Percentiles rank a stretch among this genome's conserved stretches.
These are phyloP conservation scores for Tulasnella sp. DNA, from an alignment of 768 basidiomycete species.

Conservation along the genomic window DNA sequence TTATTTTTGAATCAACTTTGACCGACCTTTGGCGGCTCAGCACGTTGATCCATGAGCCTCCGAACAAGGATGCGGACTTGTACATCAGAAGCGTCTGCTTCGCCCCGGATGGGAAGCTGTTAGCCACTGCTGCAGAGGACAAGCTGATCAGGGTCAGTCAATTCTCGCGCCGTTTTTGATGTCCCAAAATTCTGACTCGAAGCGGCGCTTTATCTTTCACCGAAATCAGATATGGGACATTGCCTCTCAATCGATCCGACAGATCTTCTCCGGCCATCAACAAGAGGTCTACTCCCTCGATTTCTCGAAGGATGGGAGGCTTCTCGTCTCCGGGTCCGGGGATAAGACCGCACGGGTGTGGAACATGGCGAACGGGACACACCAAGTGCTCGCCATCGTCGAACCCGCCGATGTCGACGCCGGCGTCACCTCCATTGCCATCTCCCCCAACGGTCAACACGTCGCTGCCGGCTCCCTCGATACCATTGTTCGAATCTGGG, in stretches of 20 bases:
- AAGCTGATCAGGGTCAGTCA: constrained; percentile 69
- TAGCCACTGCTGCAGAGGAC: constrained; percentile 84
- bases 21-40: constrained; percentile 12
- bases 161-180: constrained; percentile 3
- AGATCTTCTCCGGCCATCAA: constrained; percentile 75
- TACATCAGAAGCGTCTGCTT: constrained; percentile 85
- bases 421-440: constrained; percentile 60
- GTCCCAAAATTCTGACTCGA: not conserved
- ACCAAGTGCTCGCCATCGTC: constrained; percentile 36
- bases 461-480: constrained; percentile 47
- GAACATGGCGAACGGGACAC: constrained; percentile 41
- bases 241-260: constrained; percentile 60
- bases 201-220: not conserved
- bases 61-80: constrained; percentile 64
- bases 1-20: constrained; percentile 10
- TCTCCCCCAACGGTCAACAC: constrained; percentile 36
- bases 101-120: constrained; percentile 56
- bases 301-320: constrained; percentile 71
- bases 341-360: constrained; percentile 54
- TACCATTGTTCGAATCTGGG: constrained; percentile 43
- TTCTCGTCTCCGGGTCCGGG: constrained; percentile 83
- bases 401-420: constrained; percentile 50
- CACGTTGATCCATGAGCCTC: constrained; percentile 55
- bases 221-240: constrained; percentile 81
- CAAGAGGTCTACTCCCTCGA: constrained; percentile 91